Conservation (phyloP, 106 monocot species). For the Dendrobium officinale region DNA sequence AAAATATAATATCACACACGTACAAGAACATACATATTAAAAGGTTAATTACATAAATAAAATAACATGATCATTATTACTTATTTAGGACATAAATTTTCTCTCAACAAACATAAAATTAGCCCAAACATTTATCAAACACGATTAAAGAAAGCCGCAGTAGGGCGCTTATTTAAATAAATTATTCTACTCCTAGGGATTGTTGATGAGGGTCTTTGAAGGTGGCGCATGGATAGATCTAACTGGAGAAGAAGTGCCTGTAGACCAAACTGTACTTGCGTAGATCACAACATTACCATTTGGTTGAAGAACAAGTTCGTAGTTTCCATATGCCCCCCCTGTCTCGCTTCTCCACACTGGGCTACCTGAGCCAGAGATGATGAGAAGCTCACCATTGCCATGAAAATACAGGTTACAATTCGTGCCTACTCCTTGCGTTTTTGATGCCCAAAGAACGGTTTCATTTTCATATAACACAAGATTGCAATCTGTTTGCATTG, state of each 20-base stretch:
- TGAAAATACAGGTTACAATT: not conserved
- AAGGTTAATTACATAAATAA: no score
- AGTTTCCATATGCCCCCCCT: not conserved
- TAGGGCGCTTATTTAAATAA: no score
- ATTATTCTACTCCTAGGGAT: no score
- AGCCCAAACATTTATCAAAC: no score
- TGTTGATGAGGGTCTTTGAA: no score
- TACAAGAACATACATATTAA: no score
- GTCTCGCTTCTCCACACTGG: not conserved
- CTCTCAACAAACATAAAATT: no score
- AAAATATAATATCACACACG: no score
- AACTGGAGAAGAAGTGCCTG: not conserved
- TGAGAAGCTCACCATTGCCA: not conserved
- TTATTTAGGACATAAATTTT: no score
- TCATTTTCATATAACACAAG: not conserved
- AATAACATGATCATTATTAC: no score
- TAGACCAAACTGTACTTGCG: not conserved
- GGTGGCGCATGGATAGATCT: no score
- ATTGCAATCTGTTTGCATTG: not conserved
- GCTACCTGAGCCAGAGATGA: not conserved
- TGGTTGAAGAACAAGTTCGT: not conserved
- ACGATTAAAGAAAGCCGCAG: no score
- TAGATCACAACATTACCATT: not conserved
- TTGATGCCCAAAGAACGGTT: not conserved
- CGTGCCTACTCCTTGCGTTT: not conserved